Evolutionary conservation across 177 flowering plant species (phyloP), one percentile per base, ranked within the genome.

Genomic region (Vitis hybrid): DNA sequence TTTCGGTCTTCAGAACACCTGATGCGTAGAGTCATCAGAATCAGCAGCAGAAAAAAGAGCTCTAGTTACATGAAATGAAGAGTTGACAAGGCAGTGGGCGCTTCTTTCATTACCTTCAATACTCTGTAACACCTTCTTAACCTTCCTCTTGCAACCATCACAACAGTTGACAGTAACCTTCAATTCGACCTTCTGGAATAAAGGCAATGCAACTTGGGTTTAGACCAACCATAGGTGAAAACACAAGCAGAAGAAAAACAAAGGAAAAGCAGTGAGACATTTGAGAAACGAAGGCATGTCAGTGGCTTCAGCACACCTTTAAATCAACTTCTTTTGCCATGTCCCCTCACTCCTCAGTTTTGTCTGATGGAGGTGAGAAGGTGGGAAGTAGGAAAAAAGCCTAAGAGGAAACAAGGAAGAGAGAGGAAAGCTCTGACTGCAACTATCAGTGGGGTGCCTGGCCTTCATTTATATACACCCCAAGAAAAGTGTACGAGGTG

Each of bases 71-170:
- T 8, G 18, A 11, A 56, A 20, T 18, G 60, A 57, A 7, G 60
- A 18, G 45, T 39, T 39, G 45, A 26, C 13, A 20, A 10, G 45
- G 31, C 49, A n/a, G 52, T 50, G 2, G 3, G 39, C 51, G 3
- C 22, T 11, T 16, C 50, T 16, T 45, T 56, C 39, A 9, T 59
- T 79, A 84, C 87, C 87, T 64, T 84, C 87, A 56, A 84, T 57
- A 16, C 75, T 73, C 52, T 51, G 83, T 50, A 84, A 60, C 26
- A 73, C 64, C 74, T 82, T 84, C 81, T 79, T 84, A 34, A 84
- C 85, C 74, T 80, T 84, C 64, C 55, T 72, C 81, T 79, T 82
- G 80, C 87, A 84, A 51, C 85, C 87, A 29, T 82, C 85, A 56
- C 87, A 82, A 74, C 87, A 83, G 73, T 68, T 69, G 52, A 80